phyloP scores from a whole-genome alignment of 257 asterid genomes.

The Voacanga thouarsii region DNA sequence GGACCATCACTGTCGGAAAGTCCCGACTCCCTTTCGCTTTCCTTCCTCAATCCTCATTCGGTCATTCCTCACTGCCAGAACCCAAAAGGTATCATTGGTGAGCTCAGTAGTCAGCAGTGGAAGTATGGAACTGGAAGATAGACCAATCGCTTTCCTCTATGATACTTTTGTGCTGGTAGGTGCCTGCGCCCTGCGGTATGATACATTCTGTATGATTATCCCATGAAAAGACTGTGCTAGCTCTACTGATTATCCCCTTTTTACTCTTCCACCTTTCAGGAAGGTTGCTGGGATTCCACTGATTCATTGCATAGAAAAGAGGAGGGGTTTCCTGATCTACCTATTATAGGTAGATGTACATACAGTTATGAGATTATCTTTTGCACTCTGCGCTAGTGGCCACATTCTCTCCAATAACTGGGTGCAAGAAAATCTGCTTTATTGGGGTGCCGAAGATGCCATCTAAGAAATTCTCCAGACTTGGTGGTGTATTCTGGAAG shows the following conservation, averaged over 20 bases:
- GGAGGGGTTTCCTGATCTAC: constrained; percentile 16
- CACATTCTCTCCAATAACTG: constrained; percentile 25
- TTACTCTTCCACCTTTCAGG: constrained; percentile 7
- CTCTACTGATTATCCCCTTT: constrained; percentile 2
- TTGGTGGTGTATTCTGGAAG: constrained; percentile 42
- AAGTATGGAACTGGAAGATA: no score
- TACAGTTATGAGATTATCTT: constrained; percentile 65
- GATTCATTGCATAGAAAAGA: constrained; percentile 18
- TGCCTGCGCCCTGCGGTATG: no score
- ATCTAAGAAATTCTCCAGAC: constrained; percentile 54
- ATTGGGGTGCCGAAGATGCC: constrained; percentile 54
- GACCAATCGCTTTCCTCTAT: no score
- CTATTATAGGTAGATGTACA: constrained; percentile 33
- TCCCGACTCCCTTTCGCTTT: no score
- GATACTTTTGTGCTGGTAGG: no score
- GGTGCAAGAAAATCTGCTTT: constrained; percentile 23
- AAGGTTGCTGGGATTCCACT: constrained; percentile 22
- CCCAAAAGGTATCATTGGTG: no score
- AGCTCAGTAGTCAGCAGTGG: no score
- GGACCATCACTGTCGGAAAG: no score
- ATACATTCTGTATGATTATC: no score
- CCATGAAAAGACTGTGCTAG: not conserved
- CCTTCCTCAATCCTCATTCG: no score
- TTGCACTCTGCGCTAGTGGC: constrained; percentile 30
- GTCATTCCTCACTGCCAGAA: no score